Evolutionary conservation across 352 stramenopile species (phyloP).

Genomic region (Phytophthora cryptogea): DNA sequence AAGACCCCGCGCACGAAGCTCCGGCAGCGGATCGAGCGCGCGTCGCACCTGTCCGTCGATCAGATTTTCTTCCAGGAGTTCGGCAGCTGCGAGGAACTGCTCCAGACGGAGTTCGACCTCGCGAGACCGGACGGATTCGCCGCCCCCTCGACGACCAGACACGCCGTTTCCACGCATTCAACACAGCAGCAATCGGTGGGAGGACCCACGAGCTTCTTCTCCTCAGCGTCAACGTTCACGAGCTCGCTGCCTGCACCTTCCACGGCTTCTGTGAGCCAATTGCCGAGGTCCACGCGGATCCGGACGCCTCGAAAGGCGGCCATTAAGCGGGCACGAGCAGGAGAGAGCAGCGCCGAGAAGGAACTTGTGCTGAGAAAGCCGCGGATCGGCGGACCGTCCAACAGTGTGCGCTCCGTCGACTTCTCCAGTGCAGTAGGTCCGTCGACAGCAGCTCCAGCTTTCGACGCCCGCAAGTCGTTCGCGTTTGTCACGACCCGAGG

Average conservation of each 20-base stretch:
- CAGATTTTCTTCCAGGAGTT: slow-evolving; percentile 77
- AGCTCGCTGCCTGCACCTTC: slow-evolving; percentile 33
- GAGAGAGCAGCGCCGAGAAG: slow-evolving; percentile 62
- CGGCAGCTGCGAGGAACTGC: slow-evolving; percentile 52
- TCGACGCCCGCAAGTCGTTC: slow-evolving; percentile 23
- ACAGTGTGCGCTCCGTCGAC: slow-evolving; percentile 23
- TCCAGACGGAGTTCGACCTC: slow-evolving; percentile 48
- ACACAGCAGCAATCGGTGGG: slow-evolving; percentile 6
- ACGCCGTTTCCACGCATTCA: not conserved
- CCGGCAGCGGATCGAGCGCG: slow-evolving; percentile 54
- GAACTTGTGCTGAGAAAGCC: slow-evolving; percentile 53
- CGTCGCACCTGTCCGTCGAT: slow-evolving; percentile 47
- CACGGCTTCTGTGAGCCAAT: slow-evolving; percentile 38
- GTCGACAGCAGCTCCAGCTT: not conserved
- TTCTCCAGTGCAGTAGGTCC: slow-evolving; percentile 20
- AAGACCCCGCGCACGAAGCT: slow-evolving; percentile 44
- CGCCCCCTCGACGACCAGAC: slow-evolving; percentile 14
- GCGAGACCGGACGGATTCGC: slow-evolving; percentile 20
- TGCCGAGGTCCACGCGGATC: slow-evolving; percentile 49
- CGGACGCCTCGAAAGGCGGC: slow-evolving; percentile 60
- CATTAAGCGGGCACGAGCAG: slow-evolving; percentile 54
- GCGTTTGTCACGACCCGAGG: slow-evolving; percentile 25
- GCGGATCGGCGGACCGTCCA: slow-evolving; percentile 33
- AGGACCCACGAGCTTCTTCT: slow-evolving; percentile 22
- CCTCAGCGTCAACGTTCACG: slow-evolving; percentile 26